Evolutionary conservation across 257 asterid genomes (phyloP).

Genomic region (Ilex aquifolium): DNA sequence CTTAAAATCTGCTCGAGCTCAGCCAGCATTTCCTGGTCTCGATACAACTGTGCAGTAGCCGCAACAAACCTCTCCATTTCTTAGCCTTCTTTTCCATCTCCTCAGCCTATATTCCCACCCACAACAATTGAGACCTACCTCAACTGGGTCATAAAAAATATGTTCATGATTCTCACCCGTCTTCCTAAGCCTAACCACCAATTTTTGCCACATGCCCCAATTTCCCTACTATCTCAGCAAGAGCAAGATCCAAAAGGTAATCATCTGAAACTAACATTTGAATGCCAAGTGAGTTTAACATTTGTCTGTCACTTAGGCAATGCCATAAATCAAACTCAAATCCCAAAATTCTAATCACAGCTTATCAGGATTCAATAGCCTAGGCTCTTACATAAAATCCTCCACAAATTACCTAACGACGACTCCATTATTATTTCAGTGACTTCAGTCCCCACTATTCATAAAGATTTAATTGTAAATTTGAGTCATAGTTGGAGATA

Average conservation of each 20-base stretch:
- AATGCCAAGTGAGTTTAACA: constrained; percentile 59
- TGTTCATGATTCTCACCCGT: constrained; percentile 55
- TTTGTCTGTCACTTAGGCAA: constrained; percentile 44
- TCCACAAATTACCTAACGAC: constrained; percentile 70
- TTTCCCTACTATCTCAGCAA: constrained; percentile 60
- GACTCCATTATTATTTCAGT: constrained; percentile 39
- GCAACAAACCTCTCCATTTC: constrained; percentile 85
- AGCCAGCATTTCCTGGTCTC: constrained; percentile 67
- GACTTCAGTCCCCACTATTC: constrained; percentile 57
- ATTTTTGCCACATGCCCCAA: constrained; percentile 42
- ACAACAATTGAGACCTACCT: constrained; percentile 47
- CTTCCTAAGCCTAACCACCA: constrained; percentile 61
- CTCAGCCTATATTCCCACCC: constrained; percentile 52
- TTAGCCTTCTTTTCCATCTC: constrained; percentile 80
- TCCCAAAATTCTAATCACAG: constrained; percentile 53
- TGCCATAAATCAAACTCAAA: constrained; percentile 71
- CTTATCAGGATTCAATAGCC: constrained; percentile 45
- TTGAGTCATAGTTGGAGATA: too few species aligned
- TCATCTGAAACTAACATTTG: constrained; percentile 65
- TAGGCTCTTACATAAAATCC: constrained; percentile 49
- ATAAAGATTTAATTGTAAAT: constrained; percentile 7
- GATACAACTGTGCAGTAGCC: constrained; percentile 60
- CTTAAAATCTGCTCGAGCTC: constrained; percentile 93
- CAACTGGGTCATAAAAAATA: constrained; percentile 40
- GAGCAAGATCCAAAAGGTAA: constrained; percentile 63